phyloP scores from a whole-genome alignment of 1,139 yeast species.

The Geotrichum fermentans region DNA sequence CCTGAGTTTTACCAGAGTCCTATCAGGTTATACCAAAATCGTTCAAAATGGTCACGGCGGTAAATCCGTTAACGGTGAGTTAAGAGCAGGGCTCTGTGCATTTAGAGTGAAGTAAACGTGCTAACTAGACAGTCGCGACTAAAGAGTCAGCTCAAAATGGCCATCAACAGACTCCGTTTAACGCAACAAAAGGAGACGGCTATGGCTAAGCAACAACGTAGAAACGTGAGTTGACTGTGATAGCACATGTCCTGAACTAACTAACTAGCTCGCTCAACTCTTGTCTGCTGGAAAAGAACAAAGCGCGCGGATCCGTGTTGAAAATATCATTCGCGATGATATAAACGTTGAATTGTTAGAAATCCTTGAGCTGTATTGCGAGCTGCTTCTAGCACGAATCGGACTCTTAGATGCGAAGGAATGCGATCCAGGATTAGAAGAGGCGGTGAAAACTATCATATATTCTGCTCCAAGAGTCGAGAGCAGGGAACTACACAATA shows the following conservation, averaged over 20 bases:
- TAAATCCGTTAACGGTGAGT: slow-evolving; percentile 24
- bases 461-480: slow-evolving; percentile 71
- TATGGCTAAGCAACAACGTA: slow-evolving; percentile 71
- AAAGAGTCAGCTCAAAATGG: slow-evolving; percentile 72
- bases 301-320: slow-evolving; percentile 80
- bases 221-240: slow-evolving; percentile 40
- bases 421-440: slow-evolving; percentile 63
- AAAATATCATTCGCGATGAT: slow-evolving; percentile 80
- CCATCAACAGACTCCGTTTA: slow-evolving; percentile 71
- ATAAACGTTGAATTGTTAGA: slow-evolving; percentile 77
- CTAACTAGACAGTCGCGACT: slow-evolving; percentile 40
- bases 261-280: slow-evolving; percentile 57
- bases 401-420: slow-evolving; percentile 47
- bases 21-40: too few relatives aligned
- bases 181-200: slow-evolving; percentile 81
- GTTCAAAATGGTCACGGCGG: too few relatives aligned
- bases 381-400: slow-evolving; percentile 71
- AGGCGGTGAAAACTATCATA: slow-evolving; percentile 68
- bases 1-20: too few relatives aligned
- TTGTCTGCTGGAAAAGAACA: slow-evolving; percentile 68
- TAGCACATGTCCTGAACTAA: not conserved
- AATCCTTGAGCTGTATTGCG: slow-evolving; percentile 76
- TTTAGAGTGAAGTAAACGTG: not conserved
- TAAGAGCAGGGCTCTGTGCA: not conserved
- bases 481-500: slow-evolving; percentile 59